These are phyloP conservation scores for Conoideocrella luteorostrata DNA, from an alignment of 2,329 filamentous ascomycete genomes.

Conservation along the genomic window DNA sequence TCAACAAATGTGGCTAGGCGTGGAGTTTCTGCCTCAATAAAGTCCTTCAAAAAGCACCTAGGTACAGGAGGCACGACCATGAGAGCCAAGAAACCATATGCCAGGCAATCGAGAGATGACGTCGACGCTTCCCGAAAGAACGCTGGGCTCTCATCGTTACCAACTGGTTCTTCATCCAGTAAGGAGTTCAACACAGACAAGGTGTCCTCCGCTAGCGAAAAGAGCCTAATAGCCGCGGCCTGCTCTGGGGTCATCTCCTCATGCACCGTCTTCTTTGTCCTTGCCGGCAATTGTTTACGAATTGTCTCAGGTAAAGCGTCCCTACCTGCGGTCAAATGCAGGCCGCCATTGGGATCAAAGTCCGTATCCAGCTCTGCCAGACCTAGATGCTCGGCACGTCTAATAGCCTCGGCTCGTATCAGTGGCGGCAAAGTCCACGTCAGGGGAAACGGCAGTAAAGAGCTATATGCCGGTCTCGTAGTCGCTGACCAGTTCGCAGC, in stretches of 20 bases:
- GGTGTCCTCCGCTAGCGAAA: conserved; percentile 63
- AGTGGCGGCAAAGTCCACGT: conserved; percentile 79
- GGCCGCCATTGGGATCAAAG: conserved; percentile 31
- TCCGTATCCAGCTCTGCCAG: conserved; percentile 63
- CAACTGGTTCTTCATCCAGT: conserved; percentile 17
- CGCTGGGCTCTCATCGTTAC: conserved; percentile 16
- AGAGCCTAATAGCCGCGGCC: conserved; percentile 67
- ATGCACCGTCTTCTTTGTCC: conserved; percentile 50
- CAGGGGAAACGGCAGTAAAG: conserved; percentile 75
- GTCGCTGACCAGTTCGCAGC: conserved; percentile 75
- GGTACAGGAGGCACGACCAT: conserved; percentile 51
- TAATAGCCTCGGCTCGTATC: conserved; percentile 63
- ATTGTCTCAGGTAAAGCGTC: conserved; percentile 34
- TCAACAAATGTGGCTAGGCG: conserved; percentile 26
- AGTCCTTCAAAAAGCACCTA: conserved; percentile 34
- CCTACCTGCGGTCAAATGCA: conserved; percentile 30
- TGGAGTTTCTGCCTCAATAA: conserved; percentile 27
- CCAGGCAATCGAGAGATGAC: conserved; percentile 64
- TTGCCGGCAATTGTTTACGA: conserved; percentile 29
- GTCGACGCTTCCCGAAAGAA: conserved; percentile 20
- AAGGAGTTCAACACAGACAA: conserved; percentile 64
- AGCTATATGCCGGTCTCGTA: conserved; percentile 75
- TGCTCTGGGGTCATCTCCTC: conserved; percentile 64
- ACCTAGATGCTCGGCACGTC: conserved; percentile 62
- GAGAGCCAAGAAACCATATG: conserved; percentile 71